Conservation (phyloP, 2,329 filamentous ascomycete species). For the Pseudogymnoascus sp. region DNA sequence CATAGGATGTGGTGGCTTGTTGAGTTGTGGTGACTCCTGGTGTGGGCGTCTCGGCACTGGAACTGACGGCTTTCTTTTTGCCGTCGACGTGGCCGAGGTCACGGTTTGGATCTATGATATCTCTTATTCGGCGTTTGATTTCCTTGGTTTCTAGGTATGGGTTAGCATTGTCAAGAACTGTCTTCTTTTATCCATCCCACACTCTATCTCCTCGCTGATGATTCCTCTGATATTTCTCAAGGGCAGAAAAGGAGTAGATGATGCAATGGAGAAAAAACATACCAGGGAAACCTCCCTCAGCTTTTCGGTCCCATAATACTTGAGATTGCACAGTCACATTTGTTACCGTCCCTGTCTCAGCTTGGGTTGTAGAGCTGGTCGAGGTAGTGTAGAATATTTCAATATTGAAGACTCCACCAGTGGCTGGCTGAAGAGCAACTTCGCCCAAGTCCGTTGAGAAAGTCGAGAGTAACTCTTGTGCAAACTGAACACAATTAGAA, state of each 20-base stretch:
- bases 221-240: too few species aligned
- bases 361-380: conserved; percentile 15
- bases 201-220: not conserved
- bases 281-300: conserved; percentile 80
- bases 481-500: conserved; percentile 51
- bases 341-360: conserved; percentile 11
- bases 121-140: conserved; percentile 74
- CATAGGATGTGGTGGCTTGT: not conserved
- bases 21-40: not conserved
- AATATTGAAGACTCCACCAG: conserved; percentile 76
- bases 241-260: not conserved
- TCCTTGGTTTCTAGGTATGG: conserved; percentile 66
- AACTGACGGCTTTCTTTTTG: not conserved
- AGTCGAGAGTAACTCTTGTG: conserved; percentile 89
- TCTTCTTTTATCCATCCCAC: not conserved
- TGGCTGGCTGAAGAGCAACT: conserved; percentile 75
- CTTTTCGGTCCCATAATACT: conserved; percentile 79
- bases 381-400: conserved; percentile 43
- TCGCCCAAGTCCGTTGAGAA: conserved; percentile 80
- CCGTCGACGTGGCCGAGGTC: conserved; percentile 72
- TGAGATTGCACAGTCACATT: conserved; percentile 30
- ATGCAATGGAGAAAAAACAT: conserved; percentile 20
- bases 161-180: not conserved
- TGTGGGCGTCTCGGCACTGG: not conserved
- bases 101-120: conserved; percentile 69